Evolutionary conservation across 1,284 basidiomycete genomes (phyloP).

Genomic region (Pseudozyma hubeiensis): DNA sequence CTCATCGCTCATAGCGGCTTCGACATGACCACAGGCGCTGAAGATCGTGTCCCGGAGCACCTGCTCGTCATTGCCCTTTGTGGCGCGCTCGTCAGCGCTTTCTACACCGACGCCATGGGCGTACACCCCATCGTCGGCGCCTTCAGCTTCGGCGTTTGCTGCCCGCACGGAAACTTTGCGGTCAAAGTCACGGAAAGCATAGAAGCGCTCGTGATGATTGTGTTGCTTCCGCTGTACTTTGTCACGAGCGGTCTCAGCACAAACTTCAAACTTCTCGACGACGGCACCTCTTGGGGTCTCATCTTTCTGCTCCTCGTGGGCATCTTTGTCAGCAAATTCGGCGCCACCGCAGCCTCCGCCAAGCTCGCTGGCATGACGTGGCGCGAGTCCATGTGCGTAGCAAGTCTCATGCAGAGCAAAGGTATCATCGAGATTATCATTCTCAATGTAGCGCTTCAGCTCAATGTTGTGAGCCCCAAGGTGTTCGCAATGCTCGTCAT

Average conservation of each 20-base stretch:
- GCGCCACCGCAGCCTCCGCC: slow-evolving; percentile 42
- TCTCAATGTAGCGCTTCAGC: slow-evolving; percentile 46
- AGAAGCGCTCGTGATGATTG: slow-evolving; percentile 46
- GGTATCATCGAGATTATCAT: slow-evolving; percentile 60
- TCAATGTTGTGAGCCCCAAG: slow-evolving; percentile 37
- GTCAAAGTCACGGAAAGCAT: slow-evolving; percentile 54
- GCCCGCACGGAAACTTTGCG: slow-evolving; percentile 52
- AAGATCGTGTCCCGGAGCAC: slow-evolving; percentile 42
- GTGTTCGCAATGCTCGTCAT: slow-evolving; percentile 56
- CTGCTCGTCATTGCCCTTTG: slow-evolving; percentile 40
- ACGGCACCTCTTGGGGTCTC: slow-evolving; percentile 48
- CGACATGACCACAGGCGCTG: slow-evolving; percentile 37
- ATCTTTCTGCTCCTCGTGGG: slow-evolving; percentile 48
- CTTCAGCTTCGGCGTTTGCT: slow-evolving; percentile 49
- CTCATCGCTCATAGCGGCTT: slow-evolving; percentile 40
- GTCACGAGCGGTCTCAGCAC: slow-evolving; percentile 49
- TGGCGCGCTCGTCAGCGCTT: slow-evolving; percentile 50
- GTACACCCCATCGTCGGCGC: slow-evolving; percentile 57
- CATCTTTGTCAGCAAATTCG: slow-evolving; percentile 55
- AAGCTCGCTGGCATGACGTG: slow-evolving; percentile 44
- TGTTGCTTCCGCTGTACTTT: slow-evolving; percentile 55
- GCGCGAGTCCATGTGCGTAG: slow-evolving; percentile 51
- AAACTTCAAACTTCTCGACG: slow-evolving; percentile 51
- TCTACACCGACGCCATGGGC: slow-evolving; percentile 48
- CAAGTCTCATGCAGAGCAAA: slow-evolving; percentile 53